Percentiles rank a stretch among this genome's conserved stretches.
Conservation (phyloP, 306 rosid genomes). For the Dicorynia guianensis region DNA sequence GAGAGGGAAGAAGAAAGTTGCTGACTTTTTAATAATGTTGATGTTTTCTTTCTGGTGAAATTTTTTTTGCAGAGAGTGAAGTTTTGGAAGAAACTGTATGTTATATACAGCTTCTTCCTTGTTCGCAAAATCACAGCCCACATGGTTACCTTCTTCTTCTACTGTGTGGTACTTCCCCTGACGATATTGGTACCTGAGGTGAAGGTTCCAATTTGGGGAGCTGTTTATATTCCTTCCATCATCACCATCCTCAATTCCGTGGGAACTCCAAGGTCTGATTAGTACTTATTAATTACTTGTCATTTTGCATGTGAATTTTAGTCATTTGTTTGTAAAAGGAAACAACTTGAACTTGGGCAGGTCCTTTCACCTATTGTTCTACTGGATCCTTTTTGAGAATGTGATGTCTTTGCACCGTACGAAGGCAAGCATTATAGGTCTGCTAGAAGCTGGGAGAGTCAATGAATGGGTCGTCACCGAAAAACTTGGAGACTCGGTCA, state of each 20-base stretch:
- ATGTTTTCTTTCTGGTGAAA: not conserved
- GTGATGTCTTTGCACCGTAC: slow-evolving; percentile 99
- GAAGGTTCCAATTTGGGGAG: slow-evolving; percentile 98
- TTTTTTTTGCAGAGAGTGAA: slow-evolving; percentile 75
- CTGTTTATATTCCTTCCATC: slow-evolving; percentile 95
- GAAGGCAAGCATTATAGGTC: slow-evolving; percentile 88
- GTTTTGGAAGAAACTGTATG: slow-evolving; percentile 94
- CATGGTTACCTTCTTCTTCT: slow-evolving; percentile 92
- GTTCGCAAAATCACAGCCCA: slow-evolving; percentile 96
- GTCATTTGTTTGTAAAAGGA: slow-evolving; percentile 5
- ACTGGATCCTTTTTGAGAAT: slow-evolving; percentile 98
- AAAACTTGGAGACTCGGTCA: slow-evolving; percentile 86
- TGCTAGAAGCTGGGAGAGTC: slow-evolving; percentile 82
- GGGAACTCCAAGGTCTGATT: slow-evolving; percentile 93
- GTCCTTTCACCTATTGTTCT: slow-evolving; percentile 93
- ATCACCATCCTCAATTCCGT: slow-evolving; percentile 97
- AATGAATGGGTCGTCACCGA: slow-evolving; percentile 99
- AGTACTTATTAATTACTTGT: not conserved
- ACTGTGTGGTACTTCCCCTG: slow-evolving; percentile 92
- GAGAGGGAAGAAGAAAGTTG: not conserved
- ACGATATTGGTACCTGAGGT: slow-evolving; percentile 98
- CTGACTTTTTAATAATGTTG: slow-evolving; percentile 13
- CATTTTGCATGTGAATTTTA: not conserved
- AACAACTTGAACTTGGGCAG: slow-evolving; percentile 48
- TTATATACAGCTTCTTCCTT: slow-evolving; percentile 95